A percentile compares a stretch with the other conserved stretches of the same genome.
phyloP scores from a whole-genome alignment of 1,139 yeast species.

The Pichia norvegensis region DNA sequence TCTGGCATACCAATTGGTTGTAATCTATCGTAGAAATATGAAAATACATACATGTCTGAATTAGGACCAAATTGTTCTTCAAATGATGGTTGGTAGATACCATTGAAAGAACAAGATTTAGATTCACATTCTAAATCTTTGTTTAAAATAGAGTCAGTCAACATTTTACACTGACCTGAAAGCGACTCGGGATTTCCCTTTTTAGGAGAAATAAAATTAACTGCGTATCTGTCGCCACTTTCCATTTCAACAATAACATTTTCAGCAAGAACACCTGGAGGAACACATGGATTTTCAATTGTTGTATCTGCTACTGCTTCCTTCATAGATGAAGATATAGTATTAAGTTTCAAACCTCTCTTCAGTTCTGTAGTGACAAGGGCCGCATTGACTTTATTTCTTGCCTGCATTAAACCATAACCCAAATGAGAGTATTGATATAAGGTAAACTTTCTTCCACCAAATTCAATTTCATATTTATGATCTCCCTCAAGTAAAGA shows the following conservation, averaged over 20 bases:
- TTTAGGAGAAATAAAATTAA: conserved; percentile 68
- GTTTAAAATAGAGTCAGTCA: conserved; percentile 76
- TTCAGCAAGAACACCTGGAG: conserved; percentile 54
- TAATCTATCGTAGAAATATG: conserved; percentile 91
- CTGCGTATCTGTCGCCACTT: conserved; percentile 44
- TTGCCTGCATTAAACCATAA: conserved; percentile 90
- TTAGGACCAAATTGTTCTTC: conserved; percentile 61
- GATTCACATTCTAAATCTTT: conserved; percentile 69
- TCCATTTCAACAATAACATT: conserved; percentile 50
- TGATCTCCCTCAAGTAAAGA: conserved; percentile 81
- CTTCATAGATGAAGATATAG: conserved; percentile 29
- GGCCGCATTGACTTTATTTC: conserved; percentile 66
- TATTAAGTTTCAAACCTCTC: conserved; percentile 21
- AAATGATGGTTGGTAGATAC: conserved; percentile 92
- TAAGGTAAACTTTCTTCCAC: conserved; percentile 69
- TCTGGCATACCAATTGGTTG: conserved; percentile 91
- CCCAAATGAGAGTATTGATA: conserved; percentile 96
- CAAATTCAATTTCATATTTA: conserved; percentile 72
- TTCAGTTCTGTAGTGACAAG: conserved; percentile 45
- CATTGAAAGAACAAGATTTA: conserved; percentile 91
- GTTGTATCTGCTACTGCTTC: conserved; percentile 38
- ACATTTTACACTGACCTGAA: conserved; percentile 69
- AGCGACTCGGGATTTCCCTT: conserved; percentile 33
- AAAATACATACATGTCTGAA: conserved; percentile 79
- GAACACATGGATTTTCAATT: conserved; percentile 73